Conservation (phyloP, 73 alveolate genomes). For the Stentor coeruleus region DNA sequence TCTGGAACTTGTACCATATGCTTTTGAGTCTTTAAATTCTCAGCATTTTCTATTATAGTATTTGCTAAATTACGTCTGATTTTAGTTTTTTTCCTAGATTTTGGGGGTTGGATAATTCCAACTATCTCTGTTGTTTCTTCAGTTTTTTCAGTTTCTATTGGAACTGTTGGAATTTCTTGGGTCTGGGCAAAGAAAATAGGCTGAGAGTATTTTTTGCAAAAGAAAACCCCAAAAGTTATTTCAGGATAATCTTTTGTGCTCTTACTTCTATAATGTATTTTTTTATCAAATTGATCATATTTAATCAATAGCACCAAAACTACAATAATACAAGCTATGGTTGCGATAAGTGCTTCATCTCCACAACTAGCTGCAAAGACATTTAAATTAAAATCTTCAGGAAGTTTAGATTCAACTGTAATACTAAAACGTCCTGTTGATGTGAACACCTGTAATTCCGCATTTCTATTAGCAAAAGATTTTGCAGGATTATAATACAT, state of each 20-base stretch:
- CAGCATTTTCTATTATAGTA: background rate
- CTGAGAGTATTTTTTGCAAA: background rate
- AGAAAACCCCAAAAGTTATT: background rate
- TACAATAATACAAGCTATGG: background rate
- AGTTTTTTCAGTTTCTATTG: background rate
- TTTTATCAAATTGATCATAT: background rate
- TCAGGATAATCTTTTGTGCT: background rate
- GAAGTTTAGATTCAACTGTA: background rate
- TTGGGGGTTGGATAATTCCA: too few relatives aligned
- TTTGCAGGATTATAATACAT: background rate
- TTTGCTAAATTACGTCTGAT: background rate
- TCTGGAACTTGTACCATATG: background rate
- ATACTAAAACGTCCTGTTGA: background rate
- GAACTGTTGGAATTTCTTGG: background rate
- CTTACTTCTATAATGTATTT: too few relatives aligned
- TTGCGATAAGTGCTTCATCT: background rate
- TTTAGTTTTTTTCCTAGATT: background rate
- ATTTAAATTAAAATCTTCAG: background rate
- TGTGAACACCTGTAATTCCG: background rate
- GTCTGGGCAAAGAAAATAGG: background rate
- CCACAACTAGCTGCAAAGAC: background rate
- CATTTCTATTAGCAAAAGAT: too few relatives aligned
- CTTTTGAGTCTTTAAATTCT: background rate
- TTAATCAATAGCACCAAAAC: background rate
- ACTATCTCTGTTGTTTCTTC: background rate